phyloP scores from a whole-genome alignment of 495 filamentous ascomycete species.

The Aspergillus biplanus region DNA sequence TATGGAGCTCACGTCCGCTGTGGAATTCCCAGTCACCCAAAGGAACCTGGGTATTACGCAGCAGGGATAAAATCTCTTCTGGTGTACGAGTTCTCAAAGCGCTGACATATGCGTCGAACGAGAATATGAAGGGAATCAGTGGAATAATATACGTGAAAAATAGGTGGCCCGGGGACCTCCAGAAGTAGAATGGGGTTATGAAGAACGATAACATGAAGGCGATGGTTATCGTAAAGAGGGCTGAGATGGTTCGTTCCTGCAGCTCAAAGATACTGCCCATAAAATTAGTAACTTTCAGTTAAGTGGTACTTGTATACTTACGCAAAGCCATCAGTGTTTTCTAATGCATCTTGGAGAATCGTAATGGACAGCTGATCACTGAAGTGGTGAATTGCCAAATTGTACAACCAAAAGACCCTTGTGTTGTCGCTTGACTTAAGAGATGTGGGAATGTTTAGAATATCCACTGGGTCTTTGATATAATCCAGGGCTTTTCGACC shows the following conservation, averaged over 20 bases:
- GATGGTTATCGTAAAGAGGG: too few species aligned
- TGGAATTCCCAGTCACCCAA: background rate
- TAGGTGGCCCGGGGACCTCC: background rate
- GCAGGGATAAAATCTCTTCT: background rate
- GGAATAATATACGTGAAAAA: slow-evolving; percentile 7
- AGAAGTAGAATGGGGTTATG: background rate
- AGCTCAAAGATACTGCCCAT: too few species aligned
- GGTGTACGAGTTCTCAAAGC: background rate
- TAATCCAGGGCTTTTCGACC: background rate
- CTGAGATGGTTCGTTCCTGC: too few species aligned
- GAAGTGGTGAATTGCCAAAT: slow-evolving; percentile 1
- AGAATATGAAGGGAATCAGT: background rate
- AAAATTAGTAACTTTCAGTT: too few species aligned
- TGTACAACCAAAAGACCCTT: background rate
- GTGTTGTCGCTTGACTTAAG: background rate
- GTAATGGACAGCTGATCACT: background rate
- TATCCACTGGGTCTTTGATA: background rate
- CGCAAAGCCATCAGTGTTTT: too few species aligned
- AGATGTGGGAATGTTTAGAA: background rate
- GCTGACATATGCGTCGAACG: background rate
- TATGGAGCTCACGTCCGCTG: background rate
- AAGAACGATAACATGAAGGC: background rate
- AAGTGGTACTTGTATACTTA: too few species aligned
- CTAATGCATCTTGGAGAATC: too few species aligned
- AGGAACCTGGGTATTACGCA: background rate